Base-by-base conservation (phyloP, 2,329 filamentous ascomycete species). In the Fusarium pseudonygamai region DNA sequence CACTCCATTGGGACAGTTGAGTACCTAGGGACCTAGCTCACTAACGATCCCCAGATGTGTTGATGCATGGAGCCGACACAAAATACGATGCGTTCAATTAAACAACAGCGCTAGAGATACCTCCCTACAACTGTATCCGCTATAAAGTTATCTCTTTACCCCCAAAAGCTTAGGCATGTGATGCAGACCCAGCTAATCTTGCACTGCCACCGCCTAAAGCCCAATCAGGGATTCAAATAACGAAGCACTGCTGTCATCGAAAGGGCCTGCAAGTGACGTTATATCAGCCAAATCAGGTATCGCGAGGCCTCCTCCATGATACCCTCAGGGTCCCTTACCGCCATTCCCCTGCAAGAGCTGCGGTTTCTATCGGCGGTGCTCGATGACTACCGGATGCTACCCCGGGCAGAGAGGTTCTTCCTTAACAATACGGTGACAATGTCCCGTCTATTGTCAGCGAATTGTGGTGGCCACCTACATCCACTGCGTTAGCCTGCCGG, bases 251-350 rank as follows among this genome's bases (percentile, higher is more conserved):
- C 45, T 45, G 32, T 63, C 50, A 36, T 37, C 36, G 18, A 47
- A 47, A 49, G 45, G 34, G 36, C 39, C 64, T 60, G 66, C 36
- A 56, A 71, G 60, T 71, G 66, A 71, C 68, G 59, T 70, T 30
- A 34, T 26, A 39, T 36, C 59, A 36, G 12, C 66, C 71, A 37
- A 73, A 71, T 63, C 57, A 45, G 70, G 61, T 64, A 75, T 73
- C 64, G 68, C 55, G 36, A 73, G 30, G 53, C 56, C 61, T 67
- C 59, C 42, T 52, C 20, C 36, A 47, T 43, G 47, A 37, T 63
- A 53, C 39, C 37, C 36, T 67, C 46, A 67, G 63, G 53, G 63
- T 61, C 63, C 63, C 61, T 59, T 74, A 77, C 75, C 75, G 75
- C 71, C 56, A 60, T 69, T 73, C 69, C 66, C 58, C 60, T 60